Base-by-base conservation (phyloP, 768 basidiomycete genomes). In the Podaxis sp. region DNA sequence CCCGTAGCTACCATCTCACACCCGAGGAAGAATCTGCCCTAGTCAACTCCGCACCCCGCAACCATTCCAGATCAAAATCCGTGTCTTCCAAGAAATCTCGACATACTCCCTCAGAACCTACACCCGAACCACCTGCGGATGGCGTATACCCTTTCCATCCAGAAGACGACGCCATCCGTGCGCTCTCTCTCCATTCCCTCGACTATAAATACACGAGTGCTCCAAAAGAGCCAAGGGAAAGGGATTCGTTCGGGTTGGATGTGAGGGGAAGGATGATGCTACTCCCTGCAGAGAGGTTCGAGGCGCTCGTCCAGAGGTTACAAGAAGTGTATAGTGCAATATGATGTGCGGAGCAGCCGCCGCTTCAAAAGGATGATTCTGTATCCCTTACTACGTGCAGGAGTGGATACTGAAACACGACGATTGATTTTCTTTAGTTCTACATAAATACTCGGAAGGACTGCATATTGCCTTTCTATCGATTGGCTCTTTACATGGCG, bases 111-210 rank as follows among this genome's bases (percentile, higher is more conserved):
- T 63, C 28, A 63, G 47, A 37, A 53, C 53, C 59, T 53, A 25
- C n/a, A 10, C 61, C 65, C 5, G 67, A 53, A 50, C 67, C 71
- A 5, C 74, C 78, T 11, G 66, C 67, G 2, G 84, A 85, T 56
- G 83, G 86, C 0, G 75, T 85, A 4, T 90, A 87, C 67, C 75
- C 85, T 1, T 96, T 91, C 75, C 94, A 97, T 68, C 87, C 90
- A 0, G 95, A 97, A 70, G 95, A 97, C 71, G 87, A 88, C 44
- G 77, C 77, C 44, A 85, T 94, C 55, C 79, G 82, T 59, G 73
- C 84, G 84, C 71, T 79, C 56, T 81, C 88, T 1, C 66, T 76
- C 1, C 77, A 85, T 59, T 71, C 79, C 1, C 66, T 86, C 53
- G 82, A 86, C 32, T 79, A 77, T 65, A 62, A 76, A 2, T 86